Base-by-base conservation (phyloP, 306 rosid species). In the Styphnolobium japonicum region DNA sequence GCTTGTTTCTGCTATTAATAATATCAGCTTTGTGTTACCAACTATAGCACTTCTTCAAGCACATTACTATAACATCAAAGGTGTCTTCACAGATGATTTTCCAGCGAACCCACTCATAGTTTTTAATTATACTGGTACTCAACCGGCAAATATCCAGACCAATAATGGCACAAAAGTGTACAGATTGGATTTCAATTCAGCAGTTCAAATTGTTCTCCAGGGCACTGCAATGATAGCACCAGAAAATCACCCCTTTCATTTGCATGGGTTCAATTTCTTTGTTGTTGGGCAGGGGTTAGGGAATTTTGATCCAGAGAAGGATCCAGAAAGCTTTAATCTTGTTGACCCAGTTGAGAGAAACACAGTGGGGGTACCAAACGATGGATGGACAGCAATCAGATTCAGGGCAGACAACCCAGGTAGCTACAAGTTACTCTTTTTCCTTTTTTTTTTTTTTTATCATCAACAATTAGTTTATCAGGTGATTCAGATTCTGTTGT, bases 391-490 rank as follows among this genome's bases (percentile, higher is more conserved):
- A 10, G 95, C 96, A 25, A 90, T 92, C 65, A 89, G 96, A 85
- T 92, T 92, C 89, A 85, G 67, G 67, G 97, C 96, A 75, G 82
- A 90, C 70, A 89, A 89, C 70, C 97, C 92, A 78, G 97, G 97
- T 92, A 80, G 14, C 10, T 67, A 16, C 65, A n/a, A 7, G 0
- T 68, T 42, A 67, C 73, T 58, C 19, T 64, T 10, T 52, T 22
- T 55, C 7, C 5, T 4, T 19, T 2, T 21, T 6, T 2, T 33
- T 33, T n/a, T n/a, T n/a, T n/a, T n/a, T n/a, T 15, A 31, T 27
- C 3, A 69, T 31, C 9, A 49, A 61, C 33, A 39, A 29, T 2
- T 11, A 57, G 16, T 37, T 68, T 58, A 10, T 31, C 3, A 55
- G 12, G 22, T 14, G 27, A 70, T 21, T 70, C 52, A 45, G 42